Evolutionary conservation across 2,329 filamentous ascomycete species (phyloP), one percentile per base, ranked within the genome.

Genomic region (Penicillium nordicum): DNA sequence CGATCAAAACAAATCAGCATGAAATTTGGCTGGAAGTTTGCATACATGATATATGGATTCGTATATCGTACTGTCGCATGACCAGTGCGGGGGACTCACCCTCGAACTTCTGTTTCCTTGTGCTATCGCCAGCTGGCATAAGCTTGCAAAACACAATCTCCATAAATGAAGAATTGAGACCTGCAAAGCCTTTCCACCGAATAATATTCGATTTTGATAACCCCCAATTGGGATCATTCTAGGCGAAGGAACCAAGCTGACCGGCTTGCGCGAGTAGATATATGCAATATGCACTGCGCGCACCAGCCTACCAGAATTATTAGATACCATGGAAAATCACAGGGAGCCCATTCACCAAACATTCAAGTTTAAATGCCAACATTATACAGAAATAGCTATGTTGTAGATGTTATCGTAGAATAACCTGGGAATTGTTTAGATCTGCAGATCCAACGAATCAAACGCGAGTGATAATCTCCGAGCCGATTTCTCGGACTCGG

Each of bases 401-500:
- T 29, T 29, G 27, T 29, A 29, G 5, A 44, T 30, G 27, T 4
- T 18, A 40, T 41, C 9, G 34, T n/a, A 16, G 34, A 36, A 36
- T 36, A 41, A 29, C 27, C 2, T 27, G 6, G 27, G 27, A 30
- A 25, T 16, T 43, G 25, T 30, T 32, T 32, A 10, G 25, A 43
- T 43, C 10, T 30, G 7, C 18, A 34, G 18, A 46, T 34, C 14
- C 10, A 30, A 18, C 41, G 40, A 59, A 61, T 61, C 29, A 40
- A 10, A 37, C 14, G 34, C 27, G 40, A 53, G 57, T 51, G 53
- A 43, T 55, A 50, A 61, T 54, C 37, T 41, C 53, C 50, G 57
- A 49, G 63, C 62, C 62, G 62, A 25, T 21, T 30, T 32, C 57
- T 57, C 61, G 54, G 61, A 54, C 45, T 30, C 30, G 21, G 46